Conservation (phyloP, 345 rosid species). For the Schrenkiella parvula region DNA sequence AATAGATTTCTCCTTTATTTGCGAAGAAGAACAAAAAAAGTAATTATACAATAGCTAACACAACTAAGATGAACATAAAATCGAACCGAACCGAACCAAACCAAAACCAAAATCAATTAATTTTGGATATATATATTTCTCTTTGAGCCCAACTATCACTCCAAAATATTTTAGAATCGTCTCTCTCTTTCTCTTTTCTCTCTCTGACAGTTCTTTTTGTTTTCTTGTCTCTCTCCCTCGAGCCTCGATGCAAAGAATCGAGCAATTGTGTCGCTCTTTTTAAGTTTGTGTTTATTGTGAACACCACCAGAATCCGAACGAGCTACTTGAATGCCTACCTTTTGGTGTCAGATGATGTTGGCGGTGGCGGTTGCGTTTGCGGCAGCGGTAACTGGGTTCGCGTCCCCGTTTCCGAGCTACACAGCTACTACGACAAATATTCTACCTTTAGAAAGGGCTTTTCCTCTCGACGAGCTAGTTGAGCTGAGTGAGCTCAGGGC, state of each 20-base stretch:
- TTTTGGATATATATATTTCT: neutral
- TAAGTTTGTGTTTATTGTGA: constrained; percentile 2
- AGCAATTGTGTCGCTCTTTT: constrained; percentile 11
- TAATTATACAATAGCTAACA: neutral
- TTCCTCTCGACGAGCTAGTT: constrained; percentile 51
- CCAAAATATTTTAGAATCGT: constrained; percentile 24
- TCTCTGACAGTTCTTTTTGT: constrained; percentile 22
- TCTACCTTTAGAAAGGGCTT: constrained; percentile 62
- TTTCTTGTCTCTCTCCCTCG: constrained; percentile 19
- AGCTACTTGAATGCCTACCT: constrained; percentile 36
- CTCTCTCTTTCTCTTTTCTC: neutral
- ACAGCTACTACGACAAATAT: constrained; percentile 19
- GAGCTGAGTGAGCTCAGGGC: constrained; percentile 54
- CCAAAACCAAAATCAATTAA: constrained; percentile 1
- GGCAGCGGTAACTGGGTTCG: constrained; percentile 7
- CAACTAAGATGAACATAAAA: neutral
- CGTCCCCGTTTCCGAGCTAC: constrained; percentile 23
- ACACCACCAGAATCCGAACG: neutral
- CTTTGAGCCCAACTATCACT: neutral
- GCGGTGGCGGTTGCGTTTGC: constrained; percentile 11
- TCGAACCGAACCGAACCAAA: neutral
- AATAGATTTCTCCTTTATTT: too few relatives aligned
- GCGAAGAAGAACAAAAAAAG: too few relatives aligned
- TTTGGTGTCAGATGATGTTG: constrained; percentile 27
- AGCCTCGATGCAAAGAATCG: constrained; percentile 41